phyloP scores from a whole-genome alignment of 257 asterid genomes.

The Cinchona pubescens region DNA sequence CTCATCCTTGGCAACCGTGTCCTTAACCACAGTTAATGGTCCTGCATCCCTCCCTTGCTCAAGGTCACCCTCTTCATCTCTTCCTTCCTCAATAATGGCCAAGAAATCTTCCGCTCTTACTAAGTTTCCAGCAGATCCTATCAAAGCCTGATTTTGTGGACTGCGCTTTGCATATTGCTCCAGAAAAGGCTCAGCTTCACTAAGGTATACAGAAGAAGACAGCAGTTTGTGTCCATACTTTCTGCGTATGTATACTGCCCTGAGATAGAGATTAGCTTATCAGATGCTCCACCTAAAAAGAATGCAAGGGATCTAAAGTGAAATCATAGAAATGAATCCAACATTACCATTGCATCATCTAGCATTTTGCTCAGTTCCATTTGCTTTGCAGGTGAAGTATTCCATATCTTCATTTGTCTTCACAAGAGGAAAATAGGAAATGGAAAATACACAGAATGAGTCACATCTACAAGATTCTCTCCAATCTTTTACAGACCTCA shows the following conservation, averaged over 20 bases:
- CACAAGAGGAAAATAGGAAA: slow-evolving; percentile 23
- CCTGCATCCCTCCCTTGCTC: slow-evolving; percentile 47
- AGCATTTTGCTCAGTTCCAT: slow-evolving; percentile 81
- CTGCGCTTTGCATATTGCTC: slow-evolving; percentile 89
- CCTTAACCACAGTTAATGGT: slow-evolving; percentile 52
- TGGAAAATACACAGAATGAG: too few relatives aligned
- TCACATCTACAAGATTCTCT: neutral
- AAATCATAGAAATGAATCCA: slow-evolving; percentile 22
- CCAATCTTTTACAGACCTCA: neutral
- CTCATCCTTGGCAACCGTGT: slow-evolving; percentile 63
- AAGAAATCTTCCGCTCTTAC: slow-evolving; percentile 82
- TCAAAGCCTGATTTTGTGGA: slow-evolving; percentile 77
- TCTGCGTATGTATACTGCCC: slow-evolving; percentile 81
- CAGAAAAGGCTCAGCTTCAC: slow-evolving; percentile 95
- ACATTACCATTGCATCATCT: slow-evolving; percentile 91
- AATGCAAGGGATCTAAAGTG: slow-evolving; percentile 18
- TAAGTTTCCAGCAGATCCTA: slow-evolving; percentile 91
- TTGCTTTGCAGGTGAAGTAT: slow-evolving; percentile 85
- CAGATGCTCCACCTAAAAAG: slow-evolving; percentile 6
- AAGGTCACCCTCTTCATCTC: slow-evolving; percentile 95
- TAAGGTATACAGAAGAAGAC: slow-evolving; percentile 77
- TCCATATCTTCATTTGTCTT: slow-evolving; percentile 98
- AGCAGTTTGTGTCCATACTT: slow-evolving; percentile 69
- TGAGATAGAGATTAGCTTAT: slow-evolving; percentile 25
- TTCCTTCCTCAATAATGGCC: slow-evolving; percentile 65